These are phyloP conservation scores for Papilionanthe hybrid DNA, from an alignment of 116 monocot genomes.

Conservation along the genomic window DNA sequence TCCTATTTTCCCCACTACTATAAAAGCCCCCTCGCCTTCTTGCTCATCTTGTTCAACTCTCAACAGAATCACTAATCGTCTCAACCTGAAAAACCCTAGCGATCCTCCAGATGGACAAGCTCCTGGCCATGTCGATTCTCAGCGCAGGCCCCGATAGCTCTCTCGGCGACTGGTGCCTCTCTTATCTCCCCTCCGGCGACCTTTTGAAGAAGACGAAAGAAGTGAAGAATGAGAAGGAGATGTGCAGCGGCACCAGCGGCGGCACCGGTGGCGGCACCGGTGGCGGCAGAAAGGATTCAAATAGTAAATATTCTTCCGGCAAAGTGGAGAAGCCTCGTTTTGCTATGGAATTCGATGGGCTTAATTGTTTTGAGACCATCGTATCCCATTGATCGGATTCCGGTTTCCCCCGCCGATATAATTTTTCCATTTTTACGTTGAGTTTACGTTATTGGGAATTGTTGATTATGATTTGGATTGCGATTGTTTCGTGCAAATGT, in stretches of 20 bases:
- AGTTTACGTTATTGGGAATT: neutral
- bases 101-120: conserved; percentile 3
- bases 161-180: neutral
- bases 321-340: conserved; percentile 4
- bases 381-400: conserved; percentile 10
- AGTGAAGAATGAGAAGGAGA: neutral
- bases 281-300: neutral
- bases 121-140: conserved; percentile 11
- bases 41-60: neutral
- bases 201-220: neutral
- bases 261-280: neutral
- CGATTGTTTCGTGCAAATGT: no score
- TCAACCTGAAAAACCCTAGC: neutral
- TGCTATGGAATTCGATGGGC: conserved; percentile 33
- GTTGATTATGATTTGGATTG: no score
- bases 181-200: neutral
- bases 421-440: neutral
- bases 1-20: neutral
- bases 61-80: neutral
- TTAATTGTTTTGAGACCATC: conserved; percentile 43
- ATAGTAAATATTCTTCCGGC: neutral
- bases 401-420: neutral
- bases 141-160: conserved; percentile 5
- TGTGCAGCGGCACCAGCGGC: neutral
- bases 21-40: neutral